Base-by-base conservation (phyloP, 345 rosid genomes). In the Eucalyptus erythrocorys region DNA sequence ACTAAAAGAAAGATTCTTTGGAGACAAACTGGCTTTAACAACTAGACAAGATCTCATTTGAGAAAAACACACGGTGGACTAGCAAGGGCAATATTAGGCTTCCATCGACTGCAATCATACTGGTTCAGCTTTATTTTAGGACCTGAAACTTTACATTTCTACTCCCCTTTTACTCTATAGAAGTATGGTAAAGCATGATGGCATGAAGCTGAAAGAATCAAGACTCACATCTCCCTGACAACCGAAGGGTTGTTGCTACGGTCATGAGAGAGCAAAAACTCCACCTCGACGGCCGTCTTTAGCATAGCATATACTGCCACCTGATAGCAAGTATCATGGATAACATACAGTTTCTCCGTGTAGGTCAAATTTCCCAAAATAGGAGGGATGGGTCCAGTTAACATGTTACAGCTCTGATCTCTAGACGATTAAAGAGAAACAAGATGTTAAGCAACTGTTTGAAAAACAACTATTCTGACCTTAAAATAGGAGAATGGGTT, bases 311-410 rank as follows among this genome's bases (percentile, higher is more conserved):
- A 94, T 86, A 92, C 93, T 34, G 96, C 97, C 55, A 95, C 97
- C 96, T 95, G 95, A 76, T 5, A 19, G 82, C 45, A 21, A 76
- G 47, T 37, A 37, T 21, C 3, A 3, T 37, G 45, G 82, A 76
- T 37, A 76, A 76, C 82, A 86, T 93, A 98, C 99, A 98, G 71
- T 94, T 98, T 98, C 93, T 97, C 99, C 2, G 99, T 96, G 93
- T 93, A 98, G 47, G 95, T 94, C 90, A 97, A 91, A 89, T 98
- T 98, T 87, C 99, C 99, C 87, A 98, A 88, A 87, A 98, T 97
- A 6, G 98, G 94, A 91, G 99, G 99, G 87, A 98, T 95, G 10
- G 96, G 91, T 81, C 99, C 99, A 92, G 94, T 96, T 91, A 98
- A 91, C 92, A 91, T 87, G 92, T 98, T 98, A 92, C 97, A 91